Evolutionary conservation across 192 early-diverging fungal genomes (phyloP), one percentile per base, ranked within the genome.

Genomic region (Thoreauomyces humboldtii): DNA sequence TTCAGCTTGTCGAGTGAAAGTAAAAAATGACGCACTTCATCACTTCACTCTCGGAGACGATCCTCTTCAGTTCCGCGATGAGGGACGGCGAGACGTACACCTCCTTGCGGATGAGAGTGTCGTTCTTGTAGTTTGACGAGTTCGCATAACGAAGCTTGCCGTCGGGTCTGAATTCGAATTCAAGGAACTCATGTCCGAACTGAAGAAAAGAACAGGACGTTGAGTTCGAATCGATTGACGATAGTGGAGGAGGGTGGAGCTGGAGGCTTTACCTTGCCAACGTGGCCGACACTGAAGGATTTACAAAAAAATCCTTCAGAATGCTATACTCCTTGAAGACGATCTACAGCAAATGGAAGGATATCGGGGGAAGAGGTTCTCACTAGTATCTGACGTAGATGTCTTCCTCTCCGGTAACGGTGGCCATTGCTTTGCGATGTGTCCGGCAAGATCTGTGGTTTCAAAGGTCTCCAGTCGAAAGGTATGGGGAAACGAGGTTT

Each of bases 151-250:
- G 86, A 48, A 95, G 91, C 37, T 84, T 81, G 41, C 94, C 94
- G 46, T 92, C 87, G 5, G 84, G 79, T 61, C 88, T 76, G 59
- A 98, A 87, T 76, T 99, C 96, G 70, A 98, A 99, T 71, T 96
- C 93, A 34, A 99, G 85, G 74, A 98, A 99, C 86, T 99, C 96
- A 79, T 99, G 95, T 27, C 96, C 96, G 79, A 93, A 96, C 61
- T n/a, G n/a, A n/a, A n/a, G n/a, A n/a, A n/a, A n/a, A n/a, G n/a
- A n/a, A n/a, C n/a, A n/a, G n/a, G n/a, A n/a, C n/a, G n/a, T n/a
- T n/a, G n/a, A n/a, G n/a, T n/a, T n/a, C n/a, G n/a, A n/a, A n/a
- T n/a, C n/a, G n/a, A n/a, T n/a, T n/a, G n/a, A n/a, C n/a, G n/a
- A n/a, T n/a, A n/a, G n/a, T n/a, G n/a, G n/a, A n/a, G n/a, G n/a